Conservation (phyloP, 257 asterid genomes). For the Gentiana straminea region DNA sequence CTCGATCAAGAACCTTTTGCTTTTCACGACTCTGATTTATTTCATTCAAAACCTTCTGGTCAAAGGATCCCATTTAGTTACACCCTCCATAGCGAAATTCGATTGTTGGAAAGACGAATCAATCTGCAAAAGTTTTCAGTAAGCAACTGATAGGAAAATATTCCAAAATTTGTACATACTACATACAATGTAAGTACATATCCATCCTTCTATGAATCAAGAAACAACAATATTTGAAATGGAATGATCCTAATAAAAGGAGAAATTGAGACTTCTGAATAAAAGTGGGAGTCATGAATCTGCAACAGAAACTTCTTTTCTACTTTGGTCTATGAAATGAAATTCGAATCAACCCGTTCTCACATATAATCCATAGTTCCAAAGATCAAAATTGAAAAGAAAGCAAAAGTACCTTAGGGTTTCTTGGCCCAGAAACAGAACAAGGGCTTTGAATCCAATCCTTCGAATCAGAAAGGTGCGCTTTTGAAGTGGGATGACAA, state of each 20-base stretch:
- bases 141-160: too few species aligned
- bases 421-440: slow-evolving; percentile 32
- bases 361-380: too few species aligned
- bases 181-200: too few species aligned
- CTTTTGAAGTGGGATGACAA: slow-evolving; percentile 22
- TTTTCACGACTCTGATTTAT: slow-evolving; percentile 21
- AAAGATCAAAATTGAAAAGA: background rate
- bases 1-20: slow-evolving; percentile 20
- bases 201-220: too few species aligned
- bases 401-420: slow-evolving; percentile 29
- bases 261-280: too few species aligned
- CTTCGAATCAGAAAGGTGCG: slow-evolving; percentile 17
- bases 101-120: slow-evolving; percentile 31
- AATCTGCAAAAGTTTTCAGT: slow-evolving; percentile 19
- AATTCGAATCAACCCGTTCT: too few species aligned
- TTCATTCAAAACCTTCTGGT: slow-evolving; percentile 26
- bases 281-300: too few species aligned
- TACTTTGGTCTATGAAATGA: too few species aligned
- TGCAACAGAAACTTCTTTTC: too few species aligned
- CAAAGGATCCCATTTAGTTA: slow-evolving; percentile 62
- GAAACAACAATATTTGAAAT: too few species aligned
- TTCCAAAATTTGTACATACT: too few species aligned
- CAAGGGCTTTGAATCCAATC: slow-evolving; percentile 31
- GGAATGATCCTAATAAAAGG: too few species aligned
- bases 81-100: slow-evolving; percentile 50